A percentile compares a stretch with the other conserved stretches of the same genome.
Conservation (phyloP, 1,284 basidiomycete genomes). For the Leccinum fallax region DNA sequence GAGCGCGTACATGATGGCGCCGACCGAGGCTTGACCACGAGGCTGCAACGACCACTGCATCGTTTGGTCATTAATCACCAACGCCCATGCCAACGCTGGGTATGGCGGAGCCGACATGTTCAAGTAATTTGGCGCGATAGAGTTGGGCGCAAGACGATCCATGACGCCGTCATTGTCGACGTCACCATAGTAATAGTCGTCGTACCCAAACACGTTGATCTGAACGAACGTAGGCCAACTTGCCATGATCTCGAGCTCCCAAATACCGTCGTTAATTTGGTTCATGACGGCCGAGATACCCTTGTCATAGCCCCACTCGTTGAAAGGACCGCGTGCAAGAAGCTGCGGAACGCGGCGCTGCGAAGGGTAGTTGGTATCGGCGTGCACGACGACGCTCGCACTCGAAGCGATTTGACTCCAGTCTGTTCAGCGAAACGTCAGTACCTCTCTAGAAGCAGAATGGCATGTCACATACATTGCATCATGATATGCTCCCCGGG, state of each 20-base stretch:
- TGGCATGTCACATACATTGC: constrained; percentile 62
- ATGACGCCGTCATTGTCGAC: constrained; percentile 83
- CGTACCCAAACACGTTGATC: constrained; percentile 85
- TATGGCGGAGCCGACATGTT: constrained; percentile 85
- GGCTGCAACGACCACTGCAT: constrained; percentile 80
- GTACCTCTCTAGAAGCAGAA: neutral
- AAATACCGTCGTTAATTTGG: constrained; percentile 61
- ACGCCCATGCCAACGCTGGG: constrained; percentile 83
- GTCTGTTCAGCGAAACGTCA: constrained; percentile 47
- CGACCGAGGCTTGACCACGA: constrained; percentile 78
- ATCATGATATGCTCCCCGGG: constrained; percentile 81
- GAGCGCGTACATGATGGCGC: constrained; percentile 83
- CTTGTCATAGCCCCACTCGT: constrained; percentile 87
- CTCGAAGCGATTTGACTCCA: constrained; percentile 72
- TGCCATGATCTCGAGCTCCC: constrained; percentile 85
- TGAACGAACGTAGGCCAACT: constrained; percentile 87
- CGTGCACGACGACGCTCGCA: constrained; percentile 70
- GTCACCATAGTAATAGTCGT: constrained; percentile 91
- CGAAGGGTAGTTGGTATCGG: constrained; percentile 64
- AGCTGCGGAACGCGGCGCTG: constrained; percentile 84
- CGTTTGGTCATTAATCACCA: constrained; percentile 75
- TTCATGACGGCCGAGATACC: constrained; percentile 73
- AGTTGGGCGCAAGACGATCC: constrained; percentile 88
- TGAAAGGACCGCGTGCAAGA: constrained; percentile 85
- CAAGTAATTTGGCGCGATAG: constrained; percentile 80